phyloP scores from a whole-genome alignment of 805 yeast species.

The Kodamaea restingae region DNA sequence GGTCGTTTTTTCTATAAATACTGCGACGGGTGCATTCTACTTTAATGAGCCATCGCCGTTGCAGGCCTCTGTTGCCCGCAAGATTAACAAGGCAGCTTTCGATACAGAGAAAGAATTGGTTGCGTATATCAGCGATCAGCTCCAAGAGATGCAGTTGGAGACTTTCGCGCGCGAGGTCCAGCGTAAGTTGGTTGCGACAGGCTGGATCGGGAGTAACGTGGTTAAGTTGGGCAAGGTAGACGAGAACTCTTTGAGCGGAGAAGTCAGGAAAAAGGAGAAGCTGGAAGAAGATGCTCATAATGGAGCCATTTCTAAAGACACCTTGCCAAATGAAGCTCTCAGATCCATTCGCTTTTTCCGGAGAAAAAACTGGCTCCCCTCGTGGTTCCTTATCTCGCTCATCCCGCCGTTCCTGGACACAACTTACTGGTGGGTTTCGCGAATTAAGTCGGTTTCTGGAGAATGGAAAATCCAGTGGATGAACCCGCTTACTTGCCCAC shows the following conservation, averaged over 20 bases:
- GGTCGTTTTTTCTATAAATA: slow-evolving; percentile 36
- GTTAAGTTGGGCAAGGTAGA: slow-evolving; percentile 50
- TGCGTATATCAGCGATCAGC: slow-evolving; percentile 24
- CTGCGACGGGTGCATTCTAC: slow-evolving; percentile 38
- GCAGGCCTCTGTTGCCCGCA: slow-evolving; percentile 29
- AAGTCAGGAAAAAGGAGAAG: not conserved
- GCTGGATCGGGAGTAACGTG: slow-evolving; percentile 62
- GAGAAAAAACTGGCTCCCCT: slow-evolving; percentile 52
- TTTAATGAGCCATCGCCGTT: slow-evolving; percentile 37
- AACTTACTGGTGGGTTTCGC: slow-evolving; percentile 51
- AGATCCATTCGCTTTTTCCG: slow-evolving; percentile 35
- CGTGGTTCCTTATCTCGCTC: slow-evolving; percentile 49
- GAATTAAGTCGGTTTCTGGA: slow-evolving; percentile 46
- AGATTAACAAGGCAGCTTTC: slow-evolving; percentile 26
- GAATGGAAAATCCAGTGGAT: slow-evolving; percentile 56
- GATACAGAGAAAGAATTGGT: slow-evolving; percentile 31
- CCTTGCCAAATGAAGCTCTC: slow-evolving; percentile 6
- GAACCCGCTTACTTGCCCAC: slow-evolving; percentile 23
- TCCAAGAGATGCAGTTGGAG: slow-evolving; percentile 48
- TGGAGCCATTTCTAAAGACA: not conserved
- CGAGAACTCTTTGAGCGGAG: slow-evolving; percentile 27
- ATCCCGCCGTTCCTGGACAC: slow-evolving; percentile 33
- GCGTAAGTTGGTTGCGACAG: slow-evolving; percentile 57
- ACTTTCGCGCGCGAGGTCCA: slow-evolving; percentile 48
- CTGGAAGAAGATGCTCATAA: not conserved